Conservation (phyloP, 176 grass and related monocot species). For the Secale cereale region DNA sequence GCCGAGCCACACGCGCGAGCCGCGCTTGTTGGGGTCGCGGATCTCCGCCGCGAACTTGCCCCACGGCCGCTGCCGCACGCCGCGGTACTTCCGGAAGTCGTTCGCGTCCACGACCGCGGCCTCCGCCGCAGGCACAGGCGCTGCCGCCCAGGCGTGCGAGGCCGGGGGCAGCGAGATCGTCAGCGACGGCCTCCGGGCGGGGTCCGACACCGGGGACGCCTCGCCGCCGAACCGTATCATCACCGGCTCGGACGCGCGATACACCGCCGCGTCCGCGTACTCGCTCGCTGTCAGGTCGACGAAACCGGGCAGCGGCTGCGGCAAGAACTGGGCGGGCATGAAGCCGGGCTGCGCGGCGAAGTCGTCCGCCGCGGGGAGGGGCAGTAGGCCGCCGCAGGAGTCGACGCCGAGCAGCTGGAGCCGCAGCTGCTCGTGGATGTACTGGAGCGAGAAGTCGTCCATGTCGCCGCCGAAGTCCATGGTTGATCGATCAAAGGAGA, state of each 20-base stretch:
- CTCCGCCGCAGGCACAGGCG: neutral
- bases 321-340: slow-evolving; percentile 17
- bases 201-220: slow-evolving; percentile 34
- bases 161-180: slow-evolving; percentile 26
- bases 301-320: slow-evolving; percentile 1
- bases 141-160: slow-evolving; percentile 26
- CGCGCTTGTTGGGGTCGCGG: slow-evolving; percentile 70
- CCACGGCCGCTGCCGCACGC: slow-evolving; percentile 83
- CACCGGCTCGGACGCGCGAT: slow-evolving; percentile 32
- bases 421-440: slow-evolving; percentile 44
- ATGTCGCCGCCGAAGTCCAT: slow-evolving; percentile 53
- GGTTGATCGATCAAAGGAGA: neutral
- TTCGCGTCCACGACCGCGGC: neutral
- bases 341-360: neutral
- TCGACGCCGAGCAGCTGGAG: slow-evolving; percentile 33
- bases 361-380: neutral
- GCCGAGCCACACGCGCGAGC: slow-evolving; percentile 86
- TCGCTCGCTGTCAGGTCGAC: slow-evolving; percentile 24
- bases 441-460: slow-evolving; percentile 40
- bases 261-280: neutral
- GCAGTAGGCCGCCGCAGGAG: slow-evolving; percentile 16
- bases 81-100: slow-evolving; percentile 71
- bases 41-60: slow-evolving; percentile 95
- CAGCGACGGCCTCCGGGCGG: slow-evolving; percentile 3
- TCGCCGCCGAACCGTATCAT: slow-evolving; percentile 48